phyloP scores from a whole-genome alignment of 192 early-diverging fungal genomes.

The Spizellomyces punctatus region DNA sequence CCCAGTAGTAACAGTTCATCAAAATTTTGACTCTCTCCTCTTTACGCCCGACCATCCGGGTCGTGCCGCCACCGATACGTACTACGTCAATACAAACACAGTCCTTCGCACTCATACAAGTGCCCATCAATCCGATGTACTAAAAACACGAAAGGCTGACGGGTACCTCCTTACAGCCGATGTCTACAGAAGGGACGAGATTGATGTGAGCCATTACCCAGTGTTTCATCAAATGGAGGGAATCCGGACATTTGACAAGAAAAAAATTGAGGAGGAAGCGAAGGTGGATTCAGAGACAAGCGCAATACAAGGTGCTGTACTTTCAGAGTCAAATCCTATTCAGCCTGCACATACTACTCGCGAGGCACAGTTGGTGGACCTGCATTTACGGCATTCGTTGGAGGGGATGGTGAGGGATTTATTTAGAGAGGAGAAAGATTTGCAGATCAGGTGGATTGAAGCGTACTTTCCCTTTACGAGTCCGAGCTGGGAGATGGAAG shows the following conservation, averaged over 20 bases:
- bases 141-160: constrained; percentile 52
- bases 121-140: constrained; percentile 87
- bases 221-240: constrained; percentile 99
- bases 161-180: constrained; percentile 87
- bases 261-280: constrained; percentile 28
- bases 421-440: constrained; percentile 60
- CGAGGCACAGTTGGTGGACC: constrained; percentile 58
- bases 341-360: constrained; percentile 69
- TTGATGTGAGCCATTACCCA: constrained; percentile 94
- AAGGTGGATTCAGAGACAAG: not conserved
- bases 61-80: constrained; percentile 83
- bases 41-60: constrained; percentile 83
- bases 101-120: constrained; percentile 93
- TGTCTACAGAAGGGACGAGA: constrained; percentile 95
- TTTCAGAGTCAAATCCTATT: constrained; percentile 63
- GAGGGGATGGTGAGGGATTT: constrained; percentile 79
- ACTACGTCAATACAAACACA: constrained; percentile 81
- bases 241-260: constrained; percentile 67
- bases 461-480: constrained; percentile 95
- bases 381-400: constrained; percentile 78
- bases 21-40: constrained; percentile 93
- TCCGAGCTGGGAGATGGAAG: constrained; percentile 97
- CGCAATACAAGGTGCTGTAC: constrained; percentile 27
- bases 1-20: constrained; percentile 80
- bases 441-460: constrained; percentile 94